phyloP scores from a whole-genome alignment of 441 rosid species.

The Adansonia rubrostipa region DNA sequence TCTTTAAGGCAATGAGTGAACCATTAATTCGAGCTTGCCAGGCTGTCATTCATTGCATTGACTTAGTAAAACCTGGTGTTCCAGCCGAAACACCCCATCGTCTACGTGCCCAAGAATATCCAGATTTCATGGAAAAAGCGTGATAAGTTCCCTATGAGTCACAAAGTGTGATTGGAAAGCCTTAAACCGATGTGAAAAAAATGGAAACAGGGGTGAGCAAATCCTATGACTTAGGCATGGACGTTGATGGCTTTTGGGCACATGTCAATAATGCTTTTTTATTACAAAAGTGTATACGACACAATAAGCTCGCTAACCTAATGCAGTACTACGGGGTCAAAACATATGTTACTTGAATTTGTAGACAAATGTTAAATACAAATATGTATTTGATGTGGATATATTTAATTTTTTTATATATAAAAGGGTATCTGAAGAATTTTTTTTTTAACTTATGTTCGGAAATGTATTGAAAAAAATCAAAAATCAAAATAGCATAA shows the following conservation, averaged over 20 bases:
- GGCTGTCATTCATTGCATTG: constrained; percentile 65
- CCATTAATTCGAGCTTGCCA: constrained; percentile 67
- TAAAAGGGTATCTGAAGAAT: too few species aligned
- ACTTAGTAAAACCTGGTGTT: constrained; percentile 87
- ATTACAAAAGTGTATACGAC: constrained; percentile 57
- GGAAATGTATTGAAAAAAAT: too few species aligned
- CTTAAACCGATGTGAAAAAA: constrained; percentile 65
- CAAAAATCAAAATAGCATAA: too few species aligned
- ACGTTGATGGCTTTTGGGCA: constrained; percentile 63
- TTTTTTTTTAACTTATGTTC: too few species aligned
- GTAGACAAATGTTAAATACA: too few species aligned
- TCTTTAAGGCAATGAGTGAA: constrained; percentile 51
- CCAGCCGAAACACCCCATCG: constrained; percentile 68
- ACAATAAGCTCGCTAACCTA: constrained; percentile 63
- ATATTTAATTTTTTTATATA: too few species aligned
- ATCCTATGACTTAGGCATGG: constrained; percentile 73
- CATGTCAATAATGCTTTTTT: constrained; percentile 54
- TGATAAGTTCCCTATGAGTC: constrained; percentile 71
- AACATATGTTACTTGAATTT: constrained; percentile 28
- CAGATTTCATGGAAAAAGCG: constrained; percentile 87
- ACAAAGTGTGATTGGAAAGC: constrained; percentile 69
- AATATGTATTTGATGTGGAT: too few species aligned
- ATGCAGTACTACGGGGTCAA: constrained; percentile 79
- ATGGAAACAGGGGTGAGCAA: constrained; percentile 41
- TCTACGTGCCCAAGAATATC: constrained; percentile 63